These are phyloP conservation scores for Aquilaria sinensis DNA, from an alignment of 345 rosid species.

Conservation along the genomic window DNA sequence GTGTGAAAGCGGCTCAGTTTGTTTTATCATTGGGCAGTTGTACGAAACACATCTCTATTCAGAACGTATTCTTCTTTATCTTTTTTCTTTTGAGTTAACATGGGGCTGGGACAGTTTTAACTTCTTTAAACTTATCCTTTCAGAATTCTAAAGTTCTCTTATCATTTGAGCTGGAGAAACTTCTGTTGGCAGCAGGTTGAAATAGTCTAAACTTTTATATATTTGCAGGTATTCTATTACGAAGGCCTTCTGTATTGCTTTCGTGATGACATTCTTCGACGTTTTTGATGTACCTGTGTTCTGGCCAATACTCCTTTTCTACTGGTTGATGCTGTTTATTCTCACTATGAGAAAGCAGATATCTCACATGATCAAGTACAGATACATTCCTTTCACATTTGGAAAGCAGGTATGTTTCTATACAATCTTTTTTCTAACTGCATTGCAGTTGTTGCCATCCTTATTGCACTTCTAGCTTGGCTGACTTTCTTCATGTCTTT, in stretches of 20 bases:
- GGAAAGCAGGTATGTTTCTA: constrained; percentile 67
- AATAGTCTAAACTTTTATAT: neutral
- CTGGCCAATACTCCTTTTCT: constrained; percentile 97
- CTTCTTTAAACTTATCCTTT: no score
- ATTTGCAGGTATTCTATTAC: constrained; percentile 60
- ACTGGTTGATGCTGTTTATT: constrained; percentile 69
- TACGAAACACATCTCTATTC: no score
- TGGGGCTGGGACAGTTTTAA: no score
- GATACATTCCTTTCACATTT: constrained; percentile 82
- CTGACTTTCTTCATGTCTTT: constrained; percentile 13
- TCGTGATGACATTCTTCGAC: constrained; percentile 68
- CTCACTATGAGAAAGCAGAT: constrained; percentile 93
- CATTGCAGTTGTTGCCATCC: no score
- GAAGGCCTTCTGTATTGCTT: constrained; percentile 70
- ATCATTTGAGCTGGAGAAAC: no score
- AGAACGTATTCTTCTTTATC: no score
- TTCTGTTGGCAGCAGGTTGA: no score
- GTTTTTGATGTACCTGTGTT: constrained; percentile 88
- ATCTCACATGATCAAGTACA: constrained; percentile 90
- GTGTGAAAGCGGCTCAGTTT: no score
- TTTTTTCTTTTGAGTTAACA: no score
- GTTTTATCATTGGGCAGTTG: no score
- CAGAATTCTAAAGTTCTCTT: neutral
- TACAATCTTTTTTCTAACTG: constrained; percentile 1
- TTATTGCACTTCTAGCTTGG: neutral